phyloP scores from a whole-genome alignment of 2,329 filamentous ascomycete genomes.

The Colletotrichum orchidophilum region DNA sequence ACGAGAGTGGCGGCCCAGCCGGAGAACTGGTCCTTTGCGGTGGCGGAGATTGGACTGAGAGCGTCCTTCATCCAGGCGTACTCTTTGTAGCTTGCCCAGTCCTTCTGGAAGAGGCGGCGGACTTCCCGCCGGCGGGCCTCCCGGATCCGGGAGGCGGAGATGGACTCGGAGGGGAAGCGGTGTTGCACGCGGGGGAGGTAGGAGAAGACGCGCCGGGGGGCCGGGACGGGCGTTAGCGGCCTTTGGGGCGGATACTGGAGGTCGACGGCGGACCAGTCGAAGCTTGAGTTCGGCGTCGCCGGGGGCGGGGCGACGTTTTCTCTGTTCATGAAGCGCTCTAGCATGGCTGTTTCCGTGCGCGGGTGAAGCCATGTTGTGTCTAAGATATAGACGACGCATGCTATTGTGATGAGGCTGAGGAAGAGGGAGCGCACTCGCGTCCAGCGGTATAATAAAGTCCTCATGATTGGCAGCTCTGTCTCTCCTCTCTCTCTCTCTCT shows the following conservation, averaged over 20 bases:
- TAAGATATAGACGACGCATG: slow-evolving; percentile 15
- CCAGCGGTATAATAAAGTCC: slow-evolving; percentile 16
- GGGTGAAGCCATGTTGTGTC: background rate
- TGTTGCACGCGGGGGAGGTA: slow-evolving; percentile 48
- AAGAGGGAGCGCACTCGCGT: slow-evolving; percentile 17
- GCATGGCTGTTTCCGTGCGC: slow-evolving; percentile 26
- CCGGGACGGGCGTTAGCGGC: slow-evolving; percentile 39
- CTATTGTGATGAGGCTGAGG: background rate
- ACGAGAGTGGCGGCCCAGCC: slow-evolving; percentile 58
- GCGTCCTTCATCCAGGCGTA: slow-evolving; percentile 59
- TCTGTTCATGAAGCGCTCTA: slow-evolving; percentile 46
- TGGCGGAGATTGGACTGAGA: slow-evolving; percentile 51
- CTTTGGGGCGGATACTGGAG: slow-evolving; percentile 39
- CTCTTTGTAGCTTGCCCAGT: slow-evolving; percentile 55
- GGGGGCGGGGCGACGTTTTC: slow-evolving; percentile 21
- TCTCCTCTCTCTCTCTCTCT: background rate
- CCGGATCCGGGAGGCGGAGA: slow-evolving; percentile 37
- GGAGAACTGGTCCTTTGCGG: slow-evolving; percentile 51
- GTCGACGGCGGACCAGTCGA: slow-evolving; percentile 47
- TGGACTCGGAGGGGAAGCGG: slow-evolving; percentile 40
- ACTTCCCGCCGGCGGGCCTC: slow-evolving; percentile 46
- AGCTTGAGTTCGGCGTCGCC: slow-evolving; percentile 41
- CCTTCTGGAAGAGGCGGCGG: slow-evolving; percentile 44
- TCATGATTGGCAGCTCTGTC: background rate
- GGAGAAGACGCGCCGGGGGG: background rate